These are phyloP conservation scores for Termitomyces eurrhizus DNA, from an alignment of 768 basidiomycete genomes.

Conservation along the genomic window DNA sequence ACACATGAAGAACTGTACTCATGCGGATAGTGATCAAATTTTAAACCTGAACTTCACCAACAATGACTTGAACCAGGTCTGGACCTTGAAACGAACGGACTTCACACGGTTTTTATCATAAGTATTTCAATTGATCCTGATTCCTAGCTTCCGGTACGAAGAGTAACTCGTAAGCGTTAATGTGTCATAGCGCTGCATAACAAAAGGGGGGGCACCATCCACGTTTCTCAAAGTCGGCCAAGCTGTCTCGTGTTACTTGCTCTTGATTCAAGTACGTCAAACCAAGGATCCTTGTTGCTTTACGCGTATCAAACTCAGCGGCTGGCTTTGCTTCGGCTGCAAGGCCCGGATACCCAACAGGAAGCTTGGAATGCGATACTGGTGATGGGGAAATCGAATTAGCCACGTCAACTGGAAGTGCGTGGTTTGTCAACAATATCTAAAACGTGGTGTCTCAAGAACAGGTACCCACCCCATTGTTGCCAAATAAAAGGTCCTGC, in stretches of 20 bases:
- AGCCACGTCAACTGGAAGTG: slow-evolving; percentile 31
- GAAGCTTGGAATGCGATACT: slow-evolving; percentile 20
- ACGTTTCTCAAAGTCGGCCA: slow-evolving; percentile 38
- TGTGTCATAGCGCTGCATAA: neutral
- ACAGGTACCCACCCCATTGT: slow-evolving; percentile 22
- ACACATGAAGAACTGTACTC: slow-evolving; percentile 24
- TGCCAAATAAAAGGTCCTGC: slow-evolving; percentile 25
- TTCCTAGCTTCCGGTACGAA: neutral
- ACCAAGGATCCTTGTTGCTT: slow-evolving; percentile 37
- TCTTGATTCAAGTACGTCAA: slow-evolving; percentile 37
- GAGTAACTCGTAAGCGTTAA: neutral
- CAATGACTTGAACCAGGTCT: slow-evolving; percentile 26
- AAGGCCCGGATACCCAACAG: slow-evolving; percentile 31
- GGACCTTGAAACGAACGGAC: slow-evolving; percentile 14
- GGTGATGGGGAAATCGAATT: slow-evolving; percentile 27
- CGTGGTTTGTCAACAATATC: neutral
- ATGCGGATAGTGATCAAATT: slow-evolving; percentile 23
- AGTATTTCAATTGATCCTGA: neutral
- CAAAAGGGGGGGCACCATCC: slow-evolving; percentile 30
- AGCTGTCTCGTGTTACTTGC: slow-evolving; percentile 35
- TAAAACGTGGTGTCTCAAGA: neutral
- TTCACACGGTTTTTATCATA: neutral
- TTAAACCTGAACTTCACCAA: slow-evolving; percentile 24
- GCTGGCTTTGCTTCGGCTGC: slow-evolving; percentile 23
- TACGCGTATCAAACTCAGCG: slow-evolving; percentile 29